Base-by-base conservation (phyloP, 495 filamentous ascomycete genomes). In the Corynascus novoguineensis region DNA sequence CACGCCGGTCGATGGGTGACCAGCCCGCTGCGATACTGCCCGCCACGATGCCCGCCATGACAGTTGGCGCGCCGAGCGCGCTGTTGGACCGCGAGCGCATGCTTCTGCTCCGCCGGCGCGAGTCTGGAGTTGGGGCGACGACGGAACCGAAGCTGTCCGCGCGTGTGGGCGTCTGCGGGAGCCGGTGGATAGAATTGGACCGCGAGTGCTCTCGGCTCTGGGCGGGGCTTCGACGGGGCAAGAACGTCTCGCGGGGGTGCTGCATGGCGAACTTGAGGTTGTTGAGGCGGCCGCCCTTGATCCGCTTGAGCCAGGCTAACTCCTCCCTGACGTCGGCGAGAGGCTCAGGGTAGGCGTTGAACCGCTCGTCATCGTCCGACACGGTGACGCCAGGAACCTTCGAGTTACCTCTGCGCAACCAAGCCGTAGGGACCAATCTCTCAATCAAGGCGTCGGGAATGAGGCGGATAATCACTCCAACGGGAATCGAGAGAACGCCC, bases 281-380 rank as follows among this genome's bases (percentile, higher is more conserved):
- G 69, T 86, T 91, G 46, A 98, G 73, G 55, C 93, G 89, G 28
- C 95, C 95, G 59, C 93, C 95, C 64, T 91, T 92, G 60, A 97
- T 78, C 60, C 81, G 89, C 76, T 91, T 96, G 67, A 98, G 79
- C 75, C 95, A 97, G 35, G 81, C 81, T 44, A 95, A 78, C 63
- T 95, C 86, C 62, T 92, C 86, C 27, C 84, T 76, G 57, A 95
- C 87, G 38, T 90, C 87, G 75, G 84, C 68, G 78, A 84, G 65
- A 61, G 87, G 73, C 78, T 88, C 72, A 77, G 83, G 78, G 84
- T 76, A 95, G 84, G 71, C 86, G 74, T 67, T 67, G 69, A 82
- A 89, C 12, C 73, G 75, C 59, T 83, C 81, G 55, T 89, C 84
- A 58, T 91, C 88, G 48, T 95, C 90, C 3, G 86, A 86, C n/a